These are phyloP conservation scores for Sporobolomyces pararoseus DNA, from an alignment of 768 basidiomycete genomes.

Conservation along the genomic window DNA sequence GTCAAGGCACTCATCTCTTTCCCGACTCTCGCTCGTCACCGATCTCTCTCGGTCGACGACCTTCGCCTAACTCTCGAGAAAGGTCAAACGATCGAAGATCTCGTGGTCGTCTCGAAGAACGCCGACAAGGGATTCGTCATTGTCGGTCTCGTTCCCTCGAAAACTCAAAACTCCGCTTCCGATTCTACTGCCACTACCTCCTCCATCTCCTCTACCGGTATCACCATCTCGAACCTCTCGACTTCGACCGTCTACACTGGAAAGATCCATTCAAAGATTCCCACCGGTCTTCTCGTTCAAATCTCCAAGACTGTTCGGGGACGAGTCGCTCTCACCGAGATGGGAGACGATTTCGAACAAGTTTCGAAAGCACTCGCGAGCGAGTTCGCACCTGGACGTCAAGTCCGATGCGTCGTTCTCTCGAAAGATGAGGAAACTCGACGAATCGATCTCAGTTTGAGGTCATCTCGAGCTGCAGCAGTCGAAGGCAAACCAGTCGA, in stretches of 20 bases:
- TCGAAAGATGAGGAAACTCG: conserved; percentile 63
- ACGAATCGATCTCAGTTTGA: conserved; percentile 73
- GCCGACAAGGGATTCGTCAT: conserved; percentile 80
- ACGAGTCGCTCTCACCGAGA: conserved; percentile 73
- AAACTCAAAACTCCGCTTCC: conserved; percentile 45
- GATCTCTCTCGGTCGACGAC: conserved; percentile 63
- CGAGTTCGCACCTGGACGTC: conserved; percentile 60
- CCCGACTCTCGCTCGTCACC: conserved; percentile 77
- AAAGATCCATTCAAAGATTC: conserved; percentile 68
- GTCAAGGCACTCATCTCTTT: conserved; percentile 75
- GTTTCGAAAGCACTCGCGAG: conserved; percentile 46
- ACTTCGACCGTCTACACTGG: conserved; percentile 75
- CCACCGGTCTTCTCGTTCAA: conserved; percentile 71
- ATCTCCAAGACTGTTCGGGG: conserved; percentile 65
- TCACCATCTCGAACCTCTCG: conserved; percentile 49
- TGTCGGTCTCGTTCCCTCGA: conserved; percentile 59
- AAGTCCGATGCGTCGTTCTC: conserved; percentile 67
- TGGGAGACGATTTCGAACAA: conserved; percentile 68
- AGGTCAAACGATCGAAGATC: conserved; percentile 67
- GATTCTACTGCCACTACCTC: conserved; percentile 47
- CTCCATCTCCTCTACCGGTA: conserved; percentile 6
- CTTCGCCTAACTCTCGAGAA: conserved; percentile 61
- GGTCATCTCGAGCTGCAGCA: conserved; percentile 61
- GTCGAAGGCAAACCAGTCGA: conserved; percentile 49
- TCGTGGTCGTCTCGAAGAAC: conserved; percentile 86